Base-by-base conservation (phyloP, 1,284 basidiomycete genomes). In the Jaminaea rosea region DNA sequence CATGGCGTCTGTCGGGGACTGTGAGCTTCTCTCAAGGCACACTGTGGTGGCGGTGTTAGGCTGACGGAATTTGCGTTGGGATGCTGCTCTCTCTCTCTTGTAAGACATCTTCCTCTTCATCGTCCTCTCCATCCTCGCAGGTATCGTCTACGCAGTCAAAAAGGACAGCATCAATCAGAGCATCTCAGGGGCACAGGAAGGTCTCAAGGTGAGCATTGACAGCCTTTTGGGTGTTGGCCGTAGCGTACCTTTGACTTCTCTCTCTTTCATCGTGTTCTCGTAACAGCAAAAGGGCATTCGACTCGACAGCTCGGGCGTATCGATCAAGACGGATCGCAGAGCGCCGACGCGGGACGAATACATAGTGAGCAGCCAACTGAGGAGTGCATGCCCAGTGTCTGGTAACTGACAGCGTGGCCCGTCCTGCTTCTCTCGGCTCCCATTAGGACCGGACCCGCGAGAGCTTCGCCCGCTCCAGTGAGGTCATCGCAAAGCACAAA, bases 61-160 rank as follows among this genome's bases (percentile, higher is more conserved):
- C n/a, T n/a, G n/a, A n/a, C n/a, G n/a, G n/a, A n/a, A n/a, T n/a
- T n/a, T n/a, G n/a, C n/a, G n/a, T n/a, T n/a, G n/a, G n/a, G n/a
- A n/a, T n/a, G n/a, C n/a, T n/a, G n/a, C n/a, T n/a, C n/a, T n/a
- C n/a, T n/a, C n/a, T n/a, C n/a, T n/a, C n/a, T n/a, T n/a, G n/a
- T n/a, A 42, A 42, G 39, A 42, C 39, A 42, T 42, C 19, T 42
- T 42, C 39, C 23, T 42, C 19, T 21, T 42, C 39, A 42, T 42
- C 39, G 39, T 42, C 5, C 13, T 42, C 19, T 15, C 39, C 4
- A 42, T 42, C 39, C 19, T 42, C 11, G 39, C 19, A 5, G 39
- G 39, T 3, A 23, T 42, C 19, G 39, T 42, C 19, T 42, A 42
- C 39, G 6, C 23, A 11, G 23, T 11, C 7, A 42, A 23, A 23